These are phyloP conservation scores for Flaveria robusta DNA, from an alignment of 129 eudicot genomes.

Conservation along the genomic window DNA sequence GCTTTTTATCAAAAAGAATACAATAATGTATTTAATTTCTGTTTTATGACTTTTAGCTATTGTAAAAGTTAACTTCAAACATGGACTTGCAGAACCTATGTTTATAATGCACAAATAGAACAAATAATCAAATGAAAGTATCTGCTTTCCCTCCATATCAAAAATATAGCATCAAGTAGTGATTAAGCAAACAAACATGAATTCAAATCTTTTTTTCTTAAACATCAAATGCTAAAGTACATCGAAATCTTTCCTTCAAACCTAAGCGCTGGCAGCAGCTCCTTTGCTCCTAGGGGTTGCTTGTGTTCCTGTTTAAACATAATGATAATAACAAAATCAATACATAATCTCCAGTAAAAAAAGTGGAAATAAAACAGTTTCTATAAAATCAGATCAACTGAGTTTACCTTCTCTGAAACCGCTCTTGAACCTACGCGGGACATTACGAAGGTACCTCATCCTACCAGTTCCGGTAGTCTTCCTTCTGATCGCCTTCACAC, in stretches of 20 bases:
- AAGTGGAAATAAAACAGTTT: too few species aligned
- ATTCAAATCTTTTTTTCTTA: constrained; percentile 25
- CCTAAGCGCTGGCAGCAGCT: constrained; percentile 50
- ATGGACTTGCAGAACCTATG: neutral
- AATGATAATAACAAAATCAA: neutral
- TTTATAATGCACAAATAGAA: neutral
- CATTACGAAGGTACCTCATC: constrained; percentile 68
- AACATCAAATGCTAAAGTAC: constrained; percentile 23
- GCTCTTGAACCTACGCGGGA: constrained; percentile 67
- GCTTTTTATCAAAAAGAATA: too few species aligned
- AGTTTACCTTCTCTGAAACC: constrained; percentile 63
- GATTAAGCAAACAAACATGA: constrained; percentile 30
- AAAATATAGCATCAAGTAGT: constrained; percentile 12
- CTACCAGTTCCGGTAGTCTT: constrained; percentile 77
- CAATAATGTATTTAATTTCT: too few species aligned
- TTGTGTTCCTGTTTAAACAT: constrained; percentile 47
- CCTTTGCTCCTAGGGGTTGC: constrained; percentile 69
- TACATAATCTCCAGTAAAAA: neutral
- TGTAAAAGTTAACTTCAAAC: too few species aligned
- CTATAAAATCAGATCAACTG: too few species aligned
- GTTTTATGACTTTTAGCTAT: too few species aligned
- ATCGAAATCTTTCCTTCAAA: constrained; percentile 24
- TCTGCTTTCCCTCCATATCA: constrained; percentile 14
- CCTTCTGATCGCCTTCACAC: constrained; percentile 58
- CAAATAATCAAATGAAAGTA: constrained; percentile 24